These are phyloP conservation scores for Diversispora epigaea DNA, from an alignment of 192 early-diverging fungal genomes.

Conservation along the genomic window DNA sequence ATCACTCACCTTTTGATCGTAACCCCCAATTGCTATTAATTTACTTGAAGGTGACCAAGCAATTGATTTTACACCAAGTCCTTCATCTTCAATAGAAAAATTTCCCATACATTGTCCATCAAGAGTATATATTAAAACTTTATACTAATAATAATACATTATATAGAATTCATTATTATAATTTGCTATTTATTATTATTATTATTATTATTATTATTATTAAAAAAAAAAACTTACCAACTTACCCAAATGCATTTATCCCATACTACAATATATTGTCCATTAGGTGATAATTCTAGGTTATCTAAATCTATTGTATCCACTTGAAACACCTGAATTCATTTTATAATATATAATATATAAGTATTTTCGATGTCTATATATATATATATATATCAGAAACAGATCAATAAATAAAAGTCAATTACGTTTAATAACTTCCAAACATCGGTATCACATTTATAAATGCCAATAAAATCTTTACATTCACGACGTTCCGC, in stretches of 20 bases:
- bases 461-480: conserved; percentile 64
- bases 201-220: no score
- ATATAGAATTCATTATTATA: no score
- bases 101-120: conserved; percentile 54
- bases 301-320: conserved; percentile 75
- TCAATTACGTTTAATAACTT: conserved; percentile 56
- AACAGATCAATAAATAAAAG: neutral
- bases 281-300: conserved; percentile 85
- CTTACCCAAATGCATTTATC: conserved; percentile 67
- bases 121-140: conserved; percentile 65
- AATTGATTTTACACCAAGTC: conserved; percentile 75
- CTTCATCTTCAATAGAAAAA: conserved; percentile 57
- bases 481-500: conserved; percentile 60
- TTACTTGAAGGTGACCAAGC: conserved; percentile 75
- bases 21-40: conserved; percentile 81
- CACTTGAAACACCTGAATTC: conserved; percentile 66
- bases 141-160: conserved; percentile 50
- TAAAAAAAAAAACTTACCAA: no score
- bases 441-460: conserved; percentile 59
- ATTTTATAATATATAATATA: neutral
- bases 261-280: conserved; percentile 72
- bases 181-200: no score
- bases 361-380: neutral
- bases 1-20: conserved; percentile 70
- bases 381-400: neutral